These are phyloP conservation scores for Solanum chmielewskii DNA, from an alignment of 257 asterid species.

Conservation along the genomic window DNA sequence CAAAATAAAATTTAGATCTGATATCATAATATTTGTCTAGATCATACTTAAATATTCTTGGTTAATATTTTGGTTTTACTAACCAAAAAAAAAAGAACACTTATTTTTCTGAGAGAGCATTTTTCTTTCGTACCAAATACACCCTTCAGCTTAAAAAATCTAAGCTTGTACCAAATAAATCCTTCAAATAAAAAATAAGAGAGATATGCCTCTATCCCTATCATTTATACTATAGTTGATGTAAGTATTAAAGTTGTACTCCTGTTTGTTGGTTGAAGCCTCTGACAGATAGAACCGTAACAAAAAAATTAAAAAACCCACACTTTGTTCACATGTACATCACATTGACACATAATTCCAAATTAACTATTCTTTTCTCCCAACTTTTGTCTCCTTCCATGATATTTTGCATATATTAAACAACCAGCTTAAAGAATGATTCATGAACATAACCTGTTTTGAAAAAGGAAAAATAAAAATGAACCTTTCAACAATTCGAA, in stretches of 20 bases:
- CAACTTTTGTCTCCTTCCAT: neutral
- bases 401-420: neutral
- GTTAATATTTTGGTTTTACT: too few species aligned
- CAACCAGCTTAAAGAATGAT: neutral
- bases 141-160: neutral
- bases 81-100: too few species aligned
- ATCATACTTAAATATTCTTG: too few species aligned
- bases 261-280: conserved; percentile 17
- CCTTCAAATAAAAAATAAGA: neutral
- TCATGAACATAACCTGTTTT: neutral
- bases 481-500: neutral
- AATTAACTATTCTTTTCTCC: neutral
- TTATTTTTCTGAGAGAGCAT: too few species aligned
- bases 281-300: neutral
- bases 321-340: neutral
- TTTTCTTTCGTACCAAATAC: too few species aligned
- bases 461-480: neutral
- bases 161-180: neutral
- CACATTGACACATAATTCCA: neutral
- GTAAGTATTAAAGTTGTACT: neutral
- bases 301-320: neutral
- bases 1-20: neutral
- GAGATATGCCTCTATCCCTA: neutral
- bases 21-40: neutral
- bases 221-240: neutral